Conservation (phyloP, 495 filamentous ascomycete species). For the Bryoglossum gracile region DNA sequence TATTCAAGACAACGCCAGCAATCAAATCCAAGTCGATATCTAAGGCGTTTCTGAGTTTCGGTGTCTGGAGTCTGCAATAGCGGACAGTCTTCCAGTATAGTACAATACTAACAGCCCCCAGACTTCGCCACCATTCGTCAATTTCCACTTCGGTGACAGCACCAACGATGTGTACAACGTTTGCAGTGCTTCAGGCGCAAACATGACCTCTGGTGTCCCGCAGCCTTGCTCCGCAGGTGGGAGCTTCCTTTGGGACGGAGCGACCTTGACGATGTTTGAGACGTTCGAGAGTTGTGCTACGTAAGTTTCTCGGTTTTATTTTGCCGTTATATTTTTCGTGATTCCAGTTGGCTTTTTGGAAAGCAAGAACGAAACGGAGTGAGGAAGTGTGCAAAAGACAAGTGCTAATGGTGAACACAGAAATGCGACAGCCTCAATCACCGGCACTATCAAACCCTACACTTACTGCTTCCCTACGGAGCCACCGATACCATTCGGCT, state of each 20-base stretch:
- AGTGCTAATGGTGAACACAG: background rate
- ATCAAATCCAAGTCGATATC: no score
- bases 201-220: background rate
- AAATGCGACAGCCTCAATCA: background rate
- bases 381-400: background rate
- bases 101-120: no score
- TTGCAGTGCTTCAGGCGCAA: background rate
- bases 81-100: no score
- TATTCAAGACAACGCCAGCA: no score
- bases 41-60: no score
- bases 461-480: constrained; percentile 3
- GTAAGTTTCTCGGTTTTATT: constrained; percentile 1
- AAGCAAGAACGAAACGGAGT: no score
- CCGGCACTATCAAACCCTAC: background rate
- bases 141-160: background rate
- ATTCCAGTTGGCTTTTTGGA: no score
- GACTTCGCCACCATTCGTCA: background rate
- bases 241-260: background rate
- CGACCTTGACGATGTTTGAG: background rate
- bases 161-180: background rate
- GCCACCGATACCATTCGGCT: constrained; percentile 8
- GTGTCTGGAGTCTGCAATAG: no score
- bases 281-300: background rate
- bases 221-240: background rate
- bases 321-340: no score